A percentile compares a stretch with the other conserved stretches of the same genome.
phyloP scores from a whole-genome alignment of 139 green algal genomes.

The Coelastrella sp. region DNA sequence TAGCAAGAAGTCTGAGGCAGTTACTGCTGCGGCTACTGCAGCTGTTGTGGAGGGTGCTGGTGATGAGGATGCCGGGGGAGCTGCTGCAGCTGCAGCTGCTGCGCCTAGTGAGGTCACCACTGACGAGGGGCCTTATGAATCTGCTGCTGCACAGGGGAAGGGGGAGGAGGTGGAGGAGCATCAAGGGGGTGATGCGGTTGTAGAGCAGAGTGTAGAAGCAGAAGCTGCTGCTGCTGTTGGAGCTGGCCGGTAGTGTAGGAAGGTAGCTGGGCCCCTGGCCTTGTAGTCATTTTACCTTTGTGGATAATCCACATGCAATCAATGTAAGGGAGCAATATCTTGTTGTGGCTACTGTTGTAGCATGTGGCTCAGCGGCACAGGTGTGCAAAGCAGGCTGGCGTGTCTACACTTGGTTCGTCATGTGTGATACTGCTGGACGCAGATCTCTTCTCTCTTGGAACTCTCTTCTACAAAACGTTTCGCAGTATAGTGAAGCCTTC shows the following conservation, averaged over 20 bases:
- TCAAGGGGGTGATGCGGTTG: neutral
- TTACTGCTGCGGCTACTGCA: conserved; percentile 6
- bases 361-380: no score
- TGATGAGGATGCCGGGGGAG: neutral
- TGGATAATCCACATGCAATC: no score
- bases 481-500: no score
- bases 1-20: neutral
- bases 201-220: neutral
- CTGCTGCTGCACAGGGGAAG: neutral
- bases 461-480: no score
- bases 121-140: neutral
- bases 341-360: no score
- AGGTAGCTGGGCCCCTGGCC: neutral
- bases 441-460: no score
- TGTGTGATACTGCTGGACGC: no score
- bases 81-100: neutral
- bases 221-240: neutral
- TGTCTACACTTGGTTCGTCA: no score
- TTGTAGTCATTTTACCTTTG: no score
- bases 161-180: neutral
- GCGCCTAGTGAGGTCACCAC: neutral
- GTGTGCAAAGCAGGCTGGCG: no score
- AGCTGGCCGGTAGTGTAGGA: neutral
- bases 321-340: no score
- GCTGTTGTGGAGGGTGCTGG: neutral